Evolutionary conservation across 1,284 basidiomycete genomes (phyloP), one percentile per base, ranked within the genome.

Genomic region (Cryptococcus neoformans): DNA sequence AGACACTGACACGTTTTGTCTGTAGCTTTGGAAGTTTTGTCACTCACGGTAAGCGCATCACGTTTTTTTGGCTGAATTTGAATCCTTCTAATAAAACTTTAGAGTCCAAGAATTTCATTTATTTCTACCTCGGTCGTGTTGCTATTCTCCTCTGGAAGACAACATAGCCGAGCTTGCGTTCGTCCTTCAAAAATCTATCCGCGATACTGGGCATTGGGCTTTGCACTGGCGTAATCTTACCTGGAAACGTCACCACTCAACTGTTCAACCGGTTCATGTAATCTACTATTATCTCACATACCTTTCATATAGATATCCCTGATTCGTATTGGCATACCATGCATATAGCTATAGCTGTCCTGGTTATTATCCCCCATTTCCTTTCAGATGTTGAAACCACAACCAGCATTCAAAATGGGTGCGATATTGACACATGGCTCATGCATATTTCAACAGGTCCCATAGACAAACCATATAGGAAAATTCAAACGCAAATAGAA

Each of bases 81-180:
- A 21, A 21, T 39, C 17, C 16, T 41, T 46, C 35, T n/a, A 16
- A 8, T 39, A 49, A 21, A 44, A 38, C 44, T 44, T 28, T 79
- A 94, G 92, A 95, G 84, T 92, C 92, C 63, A 93, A 92, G 77
- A 89, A 95, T 76, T 96, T 96, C 80, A 92, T 96, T 80, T 96
- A 95, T 83, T 94, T 94, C 80, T 94, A 94, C 82, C 83, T 94
- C 72, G 90, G 90, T 56, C 81, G 85, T 40, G 86, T 92, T 63
- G 92, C 92, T 58, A 85, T 95, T 79, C 86, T 95, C 77, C 87
- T 95, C 79, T 95, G 92, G 92, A 94, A 93, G 81, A 92, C 90
- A 80, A 90, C 77, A 53, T 79, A 64, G 56, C 44, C 49, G 14
- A 38, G 12, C 21, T 21, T 21, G 21, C 21, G 21, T 21, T 21